A percentile compares a stretch with the other conserved stretches of the same genome.
These are phyloP conservation scores for Scheffersomyces insectosa DNA, from an alignment of 1,139 yeast species.

Conservation along the genomic window DNA sequence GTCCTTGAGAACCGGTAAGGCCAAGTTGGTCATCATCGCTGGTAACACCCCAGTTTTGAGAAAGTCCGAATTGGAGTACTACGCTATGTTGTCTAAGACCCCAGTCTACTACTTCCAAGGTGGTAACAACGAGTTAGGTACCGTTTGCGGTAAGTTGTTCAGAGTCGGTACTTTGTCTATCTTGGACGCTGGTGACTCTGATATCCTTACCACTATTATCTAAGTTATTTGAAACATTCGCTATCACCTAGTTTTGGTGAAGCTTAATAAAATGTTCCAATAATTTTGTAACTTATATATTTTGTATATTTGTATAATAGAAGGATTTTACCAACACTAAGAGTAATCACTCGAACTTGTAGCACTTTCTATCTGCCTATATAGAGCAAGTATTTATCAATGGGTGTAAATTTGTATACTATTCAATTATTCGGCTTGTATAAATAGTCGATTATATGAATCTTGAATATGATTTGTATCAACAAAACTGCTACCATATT, in stretches of 20 bases:
- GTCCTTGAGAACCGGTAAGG: constrained; percentile 98
- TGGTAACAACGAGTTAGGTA: constrained; percentile 99
- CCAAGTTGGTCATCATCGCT: constrained; percentile 96
- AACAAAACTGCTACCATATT: too few relatives aligned
- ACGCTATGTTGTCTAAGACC: constrained; percentile 99
- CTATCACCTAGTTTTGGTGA: background rate
- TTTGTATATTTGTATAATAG: too few relatives aligned
- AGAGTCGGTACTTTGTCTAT: constrained; percentile 97
- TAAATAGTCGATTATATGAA: too few relatives aligned
- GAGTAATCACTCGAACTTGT: too few relatives aligned
- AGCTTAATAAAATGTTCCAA: background rate
- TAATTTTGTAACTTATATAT: background rate
- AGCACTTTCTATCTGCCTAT: too few relatives aligned
- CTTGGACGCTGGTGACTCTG: constrained; percentile 99
- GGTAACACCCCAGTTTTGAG: constrained; percentile 99
- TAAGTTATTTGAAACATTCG: constrained; percentile 9
- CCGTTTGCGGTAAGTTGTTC: constrained; percentile 99
- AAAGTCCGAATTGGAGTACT: constrained; percentile 99
- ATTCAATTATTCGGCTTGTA: too few relatives aligned
- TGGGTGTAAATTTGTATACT: too few relatives aligned
- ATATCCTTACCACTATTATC: constrained; percentile 69
- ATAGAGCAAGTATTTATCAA: too few relatives aligned
- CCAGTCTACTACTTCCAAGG: constrained; percentile 99
- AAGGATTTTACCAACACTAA: too few relatives aligned
- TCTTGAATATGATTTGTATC: too few relatives aligned